A percentile compares a stretch with the other conserved stretches of the same genome.
Evolutionary conservation across 805 yeast species (phyloP).

Genomic region (Clavispora fructus): DNA sequence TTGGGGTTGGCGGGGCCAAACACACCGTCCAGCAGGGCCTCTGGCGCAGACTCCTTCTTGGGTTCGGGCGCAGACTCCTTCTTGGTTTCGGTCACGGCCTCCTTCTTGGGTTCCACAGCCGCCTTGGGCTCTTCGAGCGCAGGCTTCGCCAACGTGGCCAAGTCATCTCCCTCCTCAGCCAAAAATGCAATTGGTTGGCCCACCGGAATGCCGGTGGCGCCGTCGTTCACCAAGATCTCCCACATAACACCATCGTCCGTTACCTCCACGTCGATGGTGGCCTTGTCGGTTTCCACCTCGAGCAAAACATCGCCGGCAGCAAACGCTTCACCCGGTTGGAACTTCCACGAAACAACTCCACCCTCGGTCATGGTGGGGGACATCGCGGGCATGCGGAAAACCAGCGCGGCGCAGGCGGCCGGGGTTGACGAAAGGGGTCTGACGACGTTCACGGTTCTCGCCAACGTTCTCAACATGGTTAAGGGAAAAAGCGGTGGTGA

Average conservation of each 20-base stretch:
- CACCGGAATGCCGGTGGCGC: constrained; percentile 75
- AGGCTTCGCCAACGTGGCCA: constrained; percentile 59
- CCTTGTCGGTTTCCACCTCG: constrained; percentile 85
- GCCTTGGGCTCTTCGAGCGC: constrained; percentile 15
- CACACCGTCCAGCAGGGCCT: constrained; percentile 4
- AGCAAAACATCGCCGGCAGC: constrained; percentile 76
- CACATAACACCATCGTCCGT: constrained; percentile 89
- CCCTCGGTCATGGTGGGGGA: constrained; percentile 98
- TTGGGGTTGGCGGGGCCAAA: constrained; percentile 51
- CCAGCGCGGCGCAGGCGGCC: constrained; percentile 30
- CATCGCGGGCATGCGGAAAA: constrained; percentile 95
- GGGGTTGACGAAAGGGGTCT: constrained; percentile 28
- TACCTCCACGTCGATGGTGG: constrained; percentile 80
- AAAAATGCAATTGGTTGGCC: constrained; percentile 86
- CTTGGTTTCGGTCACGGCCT: constrained; percentile 10
- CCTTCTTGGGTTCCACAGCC: constrained; percentile 15
- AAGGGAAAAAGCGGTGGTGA: constrained; percentile 2
- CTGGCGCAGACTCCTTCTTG: constrained; percentile 1
- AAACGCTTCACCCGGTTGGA: constrained; percentile 64
- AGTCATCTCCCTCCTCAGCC: constrained; percentile 86
- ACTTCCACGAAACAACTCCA: constrained; percentile 85
- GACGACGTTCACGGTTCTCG: constrained; percentile 7
- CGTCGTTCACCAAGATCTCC: constrained; percentile 64
- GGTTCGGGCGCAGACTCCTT: constrained; percentile 1
- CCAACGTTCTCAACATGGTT: constrained; percentile 15